These are phyloP conservation scores for Pterulicium gracile DNA, from an alignment of 1,284 basidiomycete species.

Conservation along the genomic window DNA sequence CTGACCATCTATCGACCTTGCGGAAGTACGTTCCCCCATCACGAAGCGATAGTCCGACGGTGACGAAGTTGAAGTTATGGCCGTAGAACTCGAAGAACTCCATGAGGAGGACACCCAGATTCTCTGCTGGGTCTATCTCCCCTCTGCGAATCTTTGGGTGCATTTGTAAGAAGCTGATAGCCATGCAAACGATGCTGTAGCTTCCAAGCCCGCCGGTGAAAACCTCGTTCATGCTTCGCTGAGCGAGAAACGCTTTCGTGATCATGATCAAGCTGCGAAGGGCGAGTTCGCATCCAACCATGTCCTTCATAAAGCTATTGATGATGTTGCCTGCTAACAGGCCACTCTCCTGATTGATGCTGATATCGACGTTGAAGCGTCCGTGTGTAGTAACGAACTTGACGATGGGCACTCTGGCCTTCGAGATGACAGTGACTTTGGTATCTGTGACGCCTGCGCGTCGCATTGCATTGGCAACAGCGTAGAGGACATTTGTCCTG, in stretches of 20 bases:
- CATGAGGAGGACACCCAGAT: constrained; percentile 86
- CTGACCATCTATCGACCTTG: constrained; percentile 70
- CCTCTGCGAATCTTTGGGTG: constrained; percentile 89
- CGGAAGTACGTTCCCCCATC: constrained; percentile 79
- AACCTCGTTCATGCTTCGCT: constrained; percentile 94
- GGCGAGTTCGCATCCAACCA: constrained; percentile 52
- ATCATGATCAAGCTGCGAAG: constrained; percentile 77
- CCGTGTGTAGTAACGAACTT: constrained; percentile 82
- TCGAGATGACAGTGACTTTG: constrained; percentile 78
- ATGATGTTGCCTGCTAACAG: constrained; percentile 75
- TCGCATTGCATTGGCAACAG: constrained; percentile 56
- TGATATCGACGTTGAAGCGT: constrained; percentile 82
- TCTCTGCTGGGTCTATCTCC: constrained; percentile 80
- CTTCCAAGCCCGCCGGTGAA: constrained; percentile 92
- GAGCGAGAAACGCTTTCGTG: constrained; percentile 83
- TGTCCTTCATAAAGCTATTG: constrained; percentile 65
- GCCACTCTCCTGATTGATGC: constrained; percentile 83
- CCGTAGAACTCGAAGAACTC: constrained; percentile 98
- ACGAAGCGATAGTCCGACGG: constrained; percentile 83
- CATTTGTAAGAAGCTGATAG: constrained; percentile 90
- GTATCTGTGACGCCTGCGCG: constrained; percentile 44
- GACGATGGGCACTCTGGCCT: constrained; percentile 88
- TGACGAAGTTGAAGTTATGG: constrained; percentile 82
- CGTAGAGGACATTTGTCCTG: constrained; percentile 46
- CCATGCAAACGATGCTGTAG: constrained; percentile 90